A percentile compares a stretch with the other conserved stretches of the same genome.
These are phyloP conservation scores for Breynia disticha DNA, from an alignment of 441 rosid genomes.

Conservation along the genomic window DNA sequence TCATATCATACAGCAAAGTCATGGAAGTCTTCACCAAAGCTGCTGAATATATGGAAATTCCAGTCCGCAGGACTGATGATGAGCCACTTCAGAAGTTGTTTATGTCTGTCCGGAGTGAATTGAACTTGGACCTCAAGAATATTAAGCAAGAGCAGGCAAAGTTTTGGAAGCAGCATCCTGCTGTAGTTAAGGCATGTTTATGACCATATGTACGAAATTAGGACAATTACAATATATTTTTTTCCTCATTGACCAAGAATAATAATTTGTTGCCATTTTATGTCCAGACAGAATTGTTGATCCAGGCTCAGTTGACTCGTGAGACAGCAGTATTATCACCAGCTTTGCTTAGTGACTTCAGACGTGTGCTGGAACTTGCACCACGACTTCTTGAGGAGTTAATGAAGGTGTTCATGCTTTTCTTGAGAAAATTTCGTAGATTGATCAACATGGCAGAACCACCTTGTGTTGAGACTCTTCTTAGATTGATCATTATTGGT, in stretches of 20 bases:
- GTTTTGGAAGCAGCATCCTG: conserved; percentile 99
- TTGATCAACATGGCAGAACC: no score
- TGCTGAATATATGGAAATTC: conserved; percentile 95
- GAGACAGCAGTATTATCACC: conserved; percentile 69
- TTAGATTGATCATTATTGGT: no score
- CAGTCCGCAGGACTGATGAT: conserved; percentile 86
- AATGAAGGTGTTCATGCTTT: conserved; percentile 52
- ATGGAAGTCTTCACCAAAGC: conserved; percentile 97
- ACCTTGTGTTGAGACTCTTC: no score
- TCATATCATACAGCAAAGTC: conserved; percentile 65
- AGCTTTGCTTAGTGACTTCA: conserved; percentile 69
- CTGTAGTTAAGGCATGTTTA: conserved; percentile 74
- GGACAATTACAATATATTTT: conserved; percentile 6
- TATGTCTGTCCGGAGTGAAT: conserved; percentile 92
- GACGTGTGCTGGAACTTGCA: conserved; percentile 85
- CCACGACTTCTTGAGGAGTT: conserved; percentile 97
- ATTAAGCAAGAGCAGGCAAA: conserved; percentile 99
- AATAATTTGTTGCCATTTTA: conserved; percentile 10
- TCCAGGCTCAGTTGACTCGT: conserved; percentile 93
- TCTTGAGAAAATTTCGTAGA: no score
- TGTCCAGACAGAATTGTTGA: conserved; percentile 87
- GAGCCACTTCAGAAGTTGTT: conserved; percentile 97
- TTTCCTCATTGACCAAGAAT: conserved; percentile 6
- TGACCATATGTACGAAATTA: conserved; percentile 8
- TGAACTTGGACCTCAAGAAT: conserved; percentile 89